phyloP scores from a whole-genome alignment of 1,284 basidiomycete species.

The Kalmanozyma brasiliensis region DNA sequence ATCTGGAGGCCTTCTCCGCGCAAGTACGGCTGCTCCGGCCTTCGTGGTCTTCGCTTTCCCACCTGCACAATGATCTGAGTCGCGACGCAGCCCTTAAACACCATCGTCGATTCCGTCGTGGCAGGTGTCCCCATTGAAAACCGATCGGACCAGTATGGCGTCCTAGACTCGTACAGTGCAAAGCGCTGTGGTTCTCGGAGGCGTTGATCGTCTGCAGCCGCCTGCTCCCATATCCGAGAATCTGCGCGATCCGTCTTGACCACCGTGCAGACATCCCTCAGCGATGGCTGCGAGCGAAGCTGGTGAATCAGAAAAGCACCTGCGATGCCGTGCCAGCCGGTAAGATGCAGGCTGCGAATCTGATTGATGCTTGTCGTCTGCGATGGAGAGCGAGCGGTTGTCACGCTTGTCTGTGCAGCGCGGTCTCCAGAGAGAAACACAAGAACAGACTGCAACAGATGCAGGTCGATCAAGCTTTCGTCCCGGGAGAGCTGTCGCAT shows the following conservation, averaged over 20 bases:
- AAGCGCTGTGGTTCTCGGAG: no score
- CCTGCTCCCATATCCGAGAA: conserved; percentile 35
- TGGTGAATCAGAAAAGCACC: conserved; percentile 38
- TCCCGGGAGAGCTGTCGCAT: conserved; percentile 24
- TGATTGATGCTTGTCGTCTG: neutral
- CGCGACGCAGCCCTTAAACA: conserved; percentile 11
- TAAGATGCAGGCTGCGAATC: conserved; percentile 20
- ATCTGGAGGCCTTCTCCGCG: conserved; percentile 41
- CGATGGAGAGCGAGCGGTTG: neutral
- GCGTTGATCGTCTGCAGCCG: conserved; percentile 18
- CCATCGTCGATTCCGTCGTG: neutral
- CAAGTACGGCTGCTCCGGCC: conserved; percentile 12
- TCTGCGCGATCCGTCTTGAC: conserved; percentile 49
- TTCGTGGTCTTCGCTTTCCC: conserved; percentile 17
- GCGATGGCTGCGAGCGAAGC: conserved; percentile 25
- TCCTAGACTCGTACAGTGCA: neutral
- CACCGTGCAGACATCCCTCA: conserved; percentile 17
- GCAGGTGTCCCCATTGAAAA: no score
- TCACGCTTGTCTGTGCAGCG: no score
- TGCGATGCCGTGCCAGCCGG: conserved; percentile 42
- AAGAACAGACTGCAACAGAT: conserved; percentile 28
- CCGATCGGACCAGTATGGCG: neutral
- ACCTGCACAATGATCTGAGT: conserved; percentile 43
- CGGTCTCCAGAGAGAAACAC: conserved; percentile 4
- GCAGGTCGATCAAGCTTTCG: conserved; percentile 36